Evolutionary conservation across 371 early-diverging fungal genomes (phyloP), one percentile per base, ranked within the genome.

Genomic region (Rhizopus stolonifer): DNA sequence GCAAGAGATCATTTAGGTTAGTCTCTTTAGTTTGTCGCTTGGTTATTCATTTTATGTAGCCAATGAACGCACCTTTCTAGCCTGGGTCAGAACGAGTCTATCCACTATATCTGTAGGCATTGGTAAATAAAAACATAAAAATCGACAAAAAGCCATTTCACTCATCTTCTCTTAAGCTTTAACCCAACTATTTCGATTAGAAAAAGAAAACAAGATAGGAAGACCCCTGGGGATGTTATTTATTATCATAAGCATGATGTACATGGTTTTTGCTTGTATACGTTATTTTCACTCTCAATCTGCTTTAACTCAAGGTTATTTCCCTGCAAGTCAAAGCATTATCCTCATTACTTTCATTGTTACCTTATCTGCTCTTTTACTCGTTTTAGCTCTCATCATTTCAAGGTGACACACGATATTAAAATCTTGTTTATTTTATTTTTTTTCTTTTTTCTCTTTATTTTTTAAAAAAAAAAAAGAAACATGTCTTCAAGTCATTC

Each of bases 21-120:
- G 29, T 36, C 1, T 13, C 10, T 42, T 11, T 29, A 38, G 7
- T 36, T n/a, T 33, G 8, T 31, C 34, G 26, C 26, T 38, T 26
- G 17, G 39, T 39, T 15, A 36, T 21, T 53, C 11, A 19, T 22
- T 38, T 24, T 19, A 11, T 44, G 39, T 67, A 82, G 87, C 91
- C 32, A 91, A 91, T 58, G 91, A 91, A 56, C 78, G 91, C 33
- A 91, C 91, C 9, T 91, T 77, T 48, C 72, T 91, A 1, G 88
- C 90, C 3, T 91, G 89, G 89, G 60, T 91, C 39, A 77, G 90
- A 34, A 84, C 91, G 2, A 88, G 88, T 23, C 55, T 90, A 25
- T 83, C 90, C 0, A 67, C 84, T 33, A 85, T 89, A 33, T 87
- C 89, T 4, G 83, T 89, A 6, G 91, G 91, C 22, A 83, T 90